A percentile compares a stretch with the other conserved stretches of the same genome.
Evolutionary conservation across 2,329 filamentous ascomycete species (phyloP).

Genomic region (Penicillium capsulatum): DNA sequence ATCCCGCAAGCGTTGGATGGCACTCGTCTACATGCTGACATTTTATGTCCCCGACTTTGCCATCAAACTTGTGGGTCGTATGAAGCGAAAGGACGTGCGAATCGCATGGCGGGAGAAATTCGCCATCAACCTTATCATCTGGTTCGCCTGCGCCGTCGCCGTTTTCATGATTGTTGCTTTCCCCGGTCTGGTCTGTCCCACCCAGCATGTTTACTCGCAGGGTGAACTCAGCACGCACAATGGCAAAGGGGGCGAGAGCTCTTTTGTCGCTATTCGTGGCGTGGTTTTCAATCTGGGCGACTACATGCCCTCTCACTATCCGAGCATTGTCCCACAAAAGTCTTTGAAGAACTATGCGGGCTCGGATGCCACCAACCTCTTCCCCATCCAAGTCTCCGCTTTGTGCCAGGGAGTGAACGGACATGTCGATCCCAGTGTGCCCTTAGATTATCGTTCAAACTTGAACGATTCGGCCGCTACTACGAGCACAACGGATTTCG

Average conservation of each 20-base stretch:
- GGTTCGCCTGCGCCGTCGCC: slow-evolving; percentile 72
- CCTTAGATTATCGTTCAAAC: slow-evolving; percentile 72
- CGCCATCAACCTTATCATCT: slow-evolving; percentile 97
- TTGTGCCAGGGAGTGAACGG: slow-evolving; percentile 76
- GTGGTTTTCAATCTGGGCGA: slow-evolving; percentile 76
- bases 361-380: slow-evolving; percentile 78
- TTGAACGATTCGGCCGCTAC: slow-evolving; percentile 66
- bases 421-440: slow-evolving; percentile 64
- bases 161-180: slow-evolving; percentile 90
- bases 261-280: slow-evolving; percentile 80
- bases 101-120: slow-evolving; percentile 95
- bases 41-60: slow-evolving; percentile 83
- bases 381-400: slow-evolving; percentile 90
- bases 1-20: slow-evolving; percentile 86
- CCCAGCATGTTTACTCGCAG: slow-evolving; percentile 78
- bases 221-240: slow-evolving; percentile 69
- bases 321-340: slow-evolving; percentile 58
- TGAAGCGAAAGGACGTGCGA: slow-evolving; percentile 87
- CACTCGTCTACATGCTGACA: slow-evolving; percentile 75
- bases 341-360: slow-evolving; percentile 77
- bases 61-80: slow-evolving; percentile 71
- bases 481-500: slow-evolving; percentile 60
- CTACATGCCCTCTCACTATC: slow-evolving; percentile 76
- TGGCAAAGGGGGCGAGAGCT: slow-evolving; percentile 61
- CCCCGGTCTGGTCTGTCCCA: slow-evolving; percentile 83